Conservation (phyloP, 106 monocot genomes). For the Dendrobium officinale region DNA sequence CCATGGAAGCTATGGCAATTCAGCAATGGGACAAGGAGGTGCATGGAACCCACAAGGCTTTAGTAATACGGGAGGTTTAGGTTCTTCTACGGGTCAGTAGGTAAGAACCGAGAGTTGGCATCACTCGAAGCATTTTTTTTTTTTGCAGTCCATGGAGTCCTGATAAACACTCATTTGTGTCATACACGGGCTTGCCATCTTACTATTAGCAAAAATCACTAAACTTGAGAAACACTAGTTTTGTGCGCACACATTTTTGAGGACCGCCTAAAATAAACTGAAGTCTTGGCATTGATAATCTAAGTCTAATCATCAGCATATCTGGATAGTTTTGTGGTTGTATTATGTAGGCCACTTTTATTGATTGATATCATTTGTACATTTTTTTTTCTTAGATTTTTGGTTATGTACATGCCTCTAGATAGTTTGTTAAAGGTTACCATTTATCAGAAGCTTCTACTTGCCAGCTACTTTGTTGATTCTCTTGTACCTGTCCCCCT, state of each 20-base stretch:
- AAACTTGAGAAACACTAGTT: background rate
- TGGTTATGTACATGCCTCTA: background rate
- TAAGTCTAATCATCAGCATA: background rate
- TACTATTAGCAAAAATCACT: background rate
- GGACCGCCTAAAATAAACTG: background rate
- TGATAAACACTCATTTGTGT: no score
- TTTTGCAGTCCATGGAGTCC: no score
- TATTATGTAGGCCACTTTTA: background rate
- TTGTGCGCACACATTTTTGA: background rate
- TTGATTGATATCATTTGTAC: background rate
- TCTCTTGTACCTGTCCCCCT: background rate
- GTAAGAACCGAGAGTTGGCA: conserved; percentile 10
- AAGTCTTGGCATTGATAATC: background rate
- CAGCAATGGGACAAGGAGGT: conserved; percentile 30
- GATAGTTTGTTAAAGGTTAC: background rate
- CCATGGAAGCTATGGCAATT: conserved; percentile 50
- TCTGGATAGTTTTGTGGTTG: background rate
- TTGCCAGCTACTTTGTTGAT: background rate
- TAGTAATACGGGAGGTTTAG: conserved; percentile 37
- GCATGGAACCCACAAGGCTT: conserved; percentile 21
- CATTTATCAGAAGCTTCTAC: background rate
- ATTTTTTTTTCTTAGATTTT: background rate
- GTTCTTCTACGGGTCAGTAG: conserved; percentile 51
- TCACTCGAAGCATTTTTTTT: background rate
- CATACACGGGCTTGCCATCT: background rate